Conservation (phyloP, 116 monocot genomes). For the Thalassia testudinum region DNA sequence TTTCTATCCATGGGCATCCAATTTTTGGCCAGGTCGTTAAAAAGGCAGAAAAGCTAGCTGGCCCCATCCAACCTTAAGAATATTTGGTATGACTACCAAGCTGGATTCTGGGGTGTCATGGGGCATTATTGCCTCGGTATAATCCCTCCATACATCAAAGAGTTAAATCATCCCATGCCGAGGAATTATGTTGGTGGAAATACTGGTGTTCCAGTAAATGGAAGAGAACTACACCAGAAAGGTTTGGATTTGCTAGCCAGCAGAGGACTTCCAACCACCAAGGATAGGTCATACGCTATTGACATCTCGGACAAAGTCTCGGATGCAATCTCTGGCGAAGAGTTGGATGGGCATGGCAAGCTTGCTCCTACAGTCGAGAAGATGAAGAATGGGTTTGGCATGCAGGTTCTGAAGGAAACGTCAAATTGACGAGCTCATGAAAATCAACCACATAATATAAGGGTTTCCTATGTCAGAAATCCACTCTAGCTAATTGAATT, state of each 20-base stretch:
- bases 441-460: neutral
- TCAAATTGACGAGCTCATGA: no score
- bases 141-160: slow-evolving; percentile 78
- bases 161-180: slow-evolving; percentile 69
- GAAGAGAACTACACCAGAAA: slow-evolving; percentile 70
- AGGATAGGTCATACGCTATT: slow-evolving; percentile 38
- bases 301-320: slow-evolving; percentile 66
- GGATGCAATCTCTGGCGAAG: slow-evolving; percentile 64
- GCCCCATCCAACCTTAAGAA: slow-evolving; percentile 50
- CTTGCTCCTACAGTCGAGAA: slow-evolving; percentile 82
- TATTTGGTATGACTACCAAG: slow-evolving; percentile 96
- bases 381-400: slow-evolving; percentile 48
- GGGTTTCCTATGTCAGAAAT: no score
- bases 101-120: slow-evolving; percentile 94
- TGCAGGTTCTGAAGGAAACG: slow-evolving; percentile 11
- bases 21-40: slow-evolving; percentile 45
- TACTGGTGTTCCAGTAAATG: slow-evolving; percentile 58
- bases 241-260: slow-evolving; percentile 53
- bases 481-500: no score
- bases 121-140: slow-evolving; percentile 86
- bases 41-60: slow-evolving; percentile 71
- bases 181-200: slow-evolving; percentile 59
- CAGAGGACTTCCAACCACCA: slow-evolving; percentile 39
- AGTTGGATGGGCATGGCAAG: slow-evolving; percentile 67
- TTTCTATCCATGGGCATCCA: slow-evolving; percentile 41